Base-by-base conservation (phyloP, 345 rosid genomes). In the Eucalyptus victrix region DNA sequence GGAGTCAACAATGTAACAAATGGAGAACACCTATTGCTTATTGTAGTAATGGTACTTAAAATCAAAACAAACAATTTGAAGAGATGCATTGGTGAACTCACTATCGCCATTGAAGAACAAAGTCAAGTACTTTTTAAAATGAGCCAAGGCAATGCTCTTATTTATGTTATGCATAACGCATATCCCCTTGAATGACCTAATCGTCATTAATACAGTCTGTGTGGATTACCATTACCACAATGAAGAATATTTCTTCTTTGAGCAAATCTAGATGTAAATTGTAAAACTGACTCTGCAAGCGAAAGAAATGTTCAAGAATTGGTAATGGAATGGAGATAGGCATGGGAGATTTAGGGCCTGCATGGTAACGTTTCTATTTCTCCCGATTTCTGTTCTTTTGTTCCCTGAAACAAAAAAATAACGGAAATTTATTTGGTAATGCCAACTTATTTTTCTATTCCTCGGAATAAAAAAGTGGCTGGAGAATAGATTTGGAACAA, bases 381-480 rank as follows among this genome's bases (percentile, higher is more conserved):
- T 6, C 53, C 19, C 0, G 1, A 50, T 50, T 50, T 50, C 0
- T 50, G 3, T 6, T 50, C 7, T 50, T 16, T 50, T 50, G 1
- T 50, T 50, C 8, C 53, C 8, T 0, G 3, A 0, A 50, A 50
- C 53, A 50, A 50, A 16, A 50, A 15, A 50, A 50, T 0, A 50
- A 15, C 1, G 3, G 7, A 50, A 50, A 50, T 50, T 0, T 50
- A 50, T 50, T 16, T 50, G 19, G 7, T 50, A 50, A 50, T 0
- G 3, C 53, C 19, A 50, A 50, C 1, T 50, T 16, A 50, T 50
- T 50, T 50, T 50, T 50, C 1, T 50, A 50, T 50, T 50, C 8
- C 19, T 0, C 0, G 0, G 19, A 50, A 50, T 16, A 50, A 0
- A 50, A 6, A 1, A 50, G 7, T 50, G 53, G 19, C 1, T 50